Conservation (phyloP, 768 basidiomycete genomes). For the Trametes elegans region DNA sequence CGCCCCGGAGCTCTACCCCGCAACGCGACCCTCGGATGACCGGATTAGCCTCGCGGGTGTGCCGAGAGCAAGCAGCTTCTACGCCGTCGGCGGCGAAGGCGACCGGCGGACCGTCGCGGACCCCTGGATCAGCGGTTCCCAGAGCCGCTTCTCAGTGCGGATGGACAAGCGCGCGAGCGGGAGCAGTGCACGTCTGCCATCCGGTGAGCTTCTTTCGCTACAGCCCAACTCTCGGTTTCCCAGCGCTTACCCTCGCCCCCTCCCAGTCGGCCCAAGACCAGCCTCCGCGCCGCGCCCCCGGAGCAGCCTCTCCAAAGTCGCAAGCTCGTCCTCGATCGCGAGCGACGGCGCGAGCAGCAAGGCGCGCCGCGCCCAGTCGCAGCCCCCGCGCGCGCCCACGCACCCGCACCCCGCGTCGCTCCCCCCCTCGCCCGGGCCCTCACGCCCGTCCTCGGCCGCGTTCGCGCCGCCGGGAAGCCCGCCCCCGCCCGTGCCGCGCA, state of each 20-base stretch:
- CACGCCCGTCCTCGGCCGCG: slow-evolving; percentile 20
- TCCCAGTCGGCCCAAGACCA: not conserved
- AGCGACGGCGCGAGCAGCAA: slow-evolving; percentile 10
- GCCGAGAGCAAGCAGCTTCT: slow-evolving; percentile 4
- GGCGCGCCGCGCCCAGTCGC: slow-evolving; percentile 16
- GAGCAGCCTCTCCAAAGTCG: slow-evolving; percentile 17
- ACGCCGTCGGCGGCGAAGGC: slow-evolving; percentile 6
- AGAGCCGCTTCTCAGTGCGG: not conserved
- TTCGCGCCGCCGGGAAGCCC: not conserved
- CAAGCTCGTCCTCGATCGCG: slow-evolving; percentile 4
- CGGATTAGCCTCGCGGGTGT: slow-evolving; percentile 8
- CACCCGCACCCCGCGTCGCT: slow-evolving; percentile 8
- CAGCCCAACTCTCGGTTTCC: not conserved
- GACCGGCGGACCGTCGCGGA: slow-evolving; percentile 15
- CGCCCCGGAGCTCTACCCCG: slow-evolving; percentile 34
- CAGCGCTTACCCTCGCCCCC: not conserved
- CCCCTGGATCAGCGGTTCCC: slow-evolving; percentile 17
- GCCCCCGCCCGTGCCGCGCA: slow-evolving; percentile 26
- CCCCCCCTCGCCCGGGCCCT: slow-evolving; percentile 14
- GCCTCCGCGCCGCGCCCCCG: slow-evolving; percentile 6
- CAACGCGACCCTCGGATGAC: not conserved
- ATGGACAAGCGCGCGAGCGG: slow-evolving; percentile 3
- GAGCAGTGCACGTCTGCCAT: slow-evolving; percentile 5
- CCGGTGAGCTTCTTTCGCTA: slow-evolving; percentile 1
- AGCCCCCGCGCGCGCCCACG: slow-evolving; percentile 8